These are phyloP conservation scores for Cryptosporidium xiaoi DNA, from an alignment of 169 alveolate species.

Conservation along the genomic window DNA sequence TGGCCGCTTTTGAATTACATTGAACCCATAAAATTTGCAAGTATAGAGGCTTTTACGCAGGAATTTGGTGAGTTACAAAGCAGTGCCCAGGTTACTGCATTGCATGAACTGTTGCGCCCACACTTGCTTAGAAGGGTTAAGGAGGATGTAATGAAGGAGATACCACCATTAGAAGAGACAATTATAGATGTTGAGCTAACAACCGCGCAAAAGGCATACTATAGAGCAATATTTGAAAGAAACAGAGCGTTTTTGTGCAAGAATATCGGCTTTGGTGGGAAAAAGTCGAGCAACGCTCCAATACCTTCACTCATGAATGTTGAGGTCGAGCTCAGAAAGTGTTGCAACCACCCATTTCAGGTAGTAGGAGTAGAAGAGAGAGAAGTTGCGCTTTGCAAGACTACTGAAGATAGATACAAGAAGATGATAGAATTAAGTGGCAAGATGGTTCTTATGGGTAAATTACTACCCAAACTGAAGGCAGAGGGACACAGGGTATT, in stretches of 20 bases:
- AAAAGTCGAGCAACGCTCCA: constrained; percentile 75
- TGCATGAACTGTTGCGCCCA: constrained; percentile 86
- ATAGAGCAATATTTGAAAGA: constrained; percentile 89
- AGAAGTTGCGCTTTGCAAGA: constrained; percentile 71
- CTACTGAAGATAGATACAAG: constrained; percentile 76
- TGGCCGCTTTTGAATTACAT: constrained; percentile 88
- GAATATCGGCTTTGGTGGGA: constrained; percentile 65
- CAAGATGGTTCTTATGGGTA: constrained; percentile 83
- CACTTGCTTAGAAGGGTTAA: constrained; percentile 89
- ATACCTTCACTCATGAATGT: constrained; percentile 87
- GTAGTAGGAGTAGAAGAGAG: constrained; percentile 90
- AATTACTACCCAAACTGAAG: constrained; percentile 85
- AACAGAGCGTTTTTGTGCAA: constrained; percentile 79
- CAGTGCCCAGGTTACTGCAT: constrained; percentile 82
- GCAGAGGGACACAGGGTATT: constrained; percentile 88
- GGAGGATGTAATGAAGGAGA: constrained; percentile 89
- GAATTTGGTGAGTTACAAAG: constrained; percentile 86
- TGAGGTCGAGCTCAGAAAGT: constrained; percentile 92
- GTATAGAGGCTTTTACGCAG: constrained; percentile 82
- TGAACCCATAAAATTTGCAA: constrained; percentile 86
- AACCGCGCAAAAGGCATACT: constrained; percentile 84
- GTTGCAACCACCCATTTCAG: constrained; percentile 94
- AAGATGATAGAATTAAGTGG: constrained; percentile 87
- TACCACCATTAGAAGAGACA: constrained; percentile 93
- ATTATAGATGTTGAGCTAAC: constrained; percentile 92